Evolutionary conservation across 306 rosid species (phyloP), one percentile per base, ranked within the genome.

Genomic region (Betula pendula): DNA sequence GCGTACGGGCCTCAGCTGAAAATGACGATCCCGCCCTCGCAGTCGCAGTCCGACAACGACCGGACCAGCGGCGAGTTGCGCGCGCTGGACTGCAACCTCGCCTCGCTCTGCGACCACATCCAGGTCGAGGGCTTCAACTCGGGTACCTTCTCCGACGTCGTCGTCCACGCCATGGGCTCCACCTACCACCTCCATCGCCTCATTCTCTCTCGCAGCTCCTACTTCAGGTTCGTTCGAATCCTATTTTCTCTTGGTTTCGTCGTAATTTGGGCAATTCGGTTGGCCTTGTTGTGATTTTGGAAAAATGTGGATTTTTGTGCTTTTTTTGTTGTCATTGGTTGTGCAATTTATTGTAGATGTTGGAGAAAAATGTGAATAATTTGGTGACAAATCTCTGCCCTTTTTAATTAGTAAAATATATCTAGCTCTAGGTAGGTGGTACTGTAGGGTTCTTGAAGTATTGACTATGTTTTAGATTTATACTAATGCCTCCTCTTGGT

Each of bases 151-250:
- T 92, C 97, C 73, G 99, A 95, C 55, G 83, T 95, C 76, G 77
- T 95, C 35, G 91, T 95, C 52, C 87, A 88, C 75, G 92, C 99
- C 73, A 88, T 89, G 96, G 93, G 91, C 68, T 89, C 97, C 75
- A 82, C 97, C 81, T 95, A 88, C 88, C 92, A 44, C 77, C 99
- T 92, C 82, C 99, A 95, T 77, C 99, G 97, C 72, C 91, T 95
- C 56, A 87, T 95, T 75, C 92, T 95, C 74, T 92, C 99, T 9
- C 99, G 99, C 75, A 95, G 99, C 84, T 92, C 98, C 15, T 95
- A 95, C 87, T 95, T 95, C 90, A 85, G 98, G 98, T 94, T 45
- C 27, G 63, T 9, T 56, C 6, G 48, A 8, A 66, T 29, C 38
- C 19, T n/a, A 29, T 59, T 59, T 59, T 27, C 5, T 24, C 33